Evolutionary conservation across 2,329 filamentous ascomycete genomes (phyloP).

Genomic region (Alternaria alternata): DNA sequence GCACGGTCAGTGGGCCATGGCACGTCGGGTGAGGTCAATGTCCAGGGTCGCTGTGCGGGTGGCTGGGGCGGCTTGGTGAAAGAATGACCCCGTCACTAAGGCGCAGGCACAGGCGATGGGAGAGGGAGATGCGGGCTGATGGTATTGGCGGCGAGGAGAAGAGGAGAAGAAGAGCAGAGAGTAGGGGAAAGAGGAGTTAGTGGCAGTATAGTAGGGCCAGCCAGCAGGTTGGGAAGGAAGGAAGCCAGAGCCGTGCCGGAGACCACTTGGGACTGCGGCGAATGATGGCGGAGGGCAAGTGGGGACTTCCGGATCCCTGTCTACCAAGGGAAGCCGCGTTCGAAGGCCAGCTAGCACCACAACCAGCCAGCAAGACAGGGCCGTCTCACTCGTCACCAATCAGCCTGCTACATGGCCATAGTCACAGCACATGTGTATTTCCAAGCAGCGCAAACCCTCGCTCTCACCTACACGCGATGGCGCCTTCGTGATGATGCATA

Average conservation of each 20-base stretch:
- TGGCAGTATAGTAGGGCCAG: conserved; percentile 12
- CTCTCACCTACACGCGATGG: neutral
- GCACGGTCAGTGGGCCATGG: conserved; percentile 48
- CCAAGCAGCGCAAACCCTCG: neutral
- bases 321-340: conserved; percentile 10
- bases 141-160: conserved; percentile 3
- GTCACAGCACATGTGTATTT: conserved; percentile 3
- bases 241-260: conserved; percentile 28
- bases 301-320: conserved; percentile 18
- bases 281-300: conserved; percentile 30
- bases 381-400: neutral
- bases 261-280: conserved; percentile 29
- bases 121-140: neutral
- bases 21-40: conserved; percentile 23
- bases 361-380: neutral
- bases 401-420: neutral
- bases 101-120: conserved; percentile 10
- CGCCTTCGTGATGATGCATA: neutral
- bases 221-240: conserved; percentile 20
- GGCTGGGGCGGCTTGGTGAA: conserved; percentile 37
- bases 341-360: conserved; percentile 3
- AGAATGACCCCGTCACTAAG: conserved; percentile 34
- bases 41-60: conserved; percentile 21
- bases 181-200: conserved; percentile 7
- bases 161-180: conserved; percentile 11